phyloP scores from a whole-genome alignment of 139 green algal species.

The Asterochloris erici region DNA sequence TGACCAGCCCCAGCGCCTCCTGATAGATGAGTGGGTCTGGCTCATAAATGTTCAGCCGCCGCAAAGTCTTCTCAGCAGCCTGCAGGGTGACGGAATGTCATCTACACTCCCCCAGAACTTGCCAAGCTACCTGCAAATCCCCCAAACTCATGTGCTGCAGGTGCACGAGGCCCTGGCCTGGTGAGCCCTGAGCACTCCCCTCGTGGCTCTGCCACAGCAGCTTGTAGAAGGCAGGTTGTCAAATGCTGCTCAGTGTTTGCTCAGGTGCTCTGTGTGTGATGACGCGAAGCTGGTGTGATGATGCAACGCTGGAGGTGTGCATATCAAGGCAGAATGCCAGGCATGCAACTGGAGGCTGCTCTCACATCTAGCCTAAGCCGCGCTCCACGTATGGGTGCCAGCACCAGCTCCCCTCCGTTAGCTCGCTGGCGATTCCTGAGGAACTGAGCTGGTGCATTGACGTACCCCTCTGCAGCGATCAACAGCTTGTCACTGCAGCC shows the following conservation, averaged over 20 bases:
- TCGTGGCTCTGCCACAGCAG: not conserved
- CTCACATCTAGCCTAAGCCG: slow-evolving; percentile 3
- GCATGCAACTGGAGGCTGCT: not conserved
- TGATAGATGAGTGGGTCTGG: slow-evolving; percentile 20
- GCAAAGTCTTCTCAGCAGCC: slow-evolving; percentile 12
- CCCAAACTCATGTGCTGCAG: not conserved
- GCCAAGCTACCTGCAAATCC: not conserved
- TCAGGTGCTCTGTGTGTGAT: not conserved
- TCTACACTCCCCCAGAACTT: not conserved
- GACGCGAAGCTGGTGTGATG: not conserved
- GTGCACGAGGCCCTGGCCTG: not conserved
- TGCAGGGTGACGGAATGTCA: not conserved
- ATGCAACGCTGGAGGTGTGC: not conserved
- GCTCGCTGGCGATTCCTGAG: slow-evolving; percentile 7
- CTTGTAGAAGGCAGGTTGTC: not conserved
- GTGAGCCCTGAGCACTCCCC: not conserved
- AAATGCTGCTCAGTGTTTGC: not conserved
- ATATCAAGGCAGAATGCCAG: not conserved
- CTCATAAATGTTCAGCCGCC: slow-evolving; percentile 25
- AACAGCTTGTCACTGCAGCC: no score
- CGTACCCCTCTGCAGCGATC: no score
- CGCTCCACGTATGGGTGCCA: slow-evolving; percentile 14
- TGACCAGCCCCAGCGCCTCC: slow-evolving; percentile 5
- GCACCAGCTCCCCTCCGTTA: slow-evolving; percentile 15
- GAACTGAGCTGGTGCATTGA: slow-evolving; percentile 14